Evolutionary conservation across 2,329 filamentous ascomycete genomes (phyloP), one percentile per base, ranked within the genome.

Genomic region (Xylariaceae sp.): DNA sequence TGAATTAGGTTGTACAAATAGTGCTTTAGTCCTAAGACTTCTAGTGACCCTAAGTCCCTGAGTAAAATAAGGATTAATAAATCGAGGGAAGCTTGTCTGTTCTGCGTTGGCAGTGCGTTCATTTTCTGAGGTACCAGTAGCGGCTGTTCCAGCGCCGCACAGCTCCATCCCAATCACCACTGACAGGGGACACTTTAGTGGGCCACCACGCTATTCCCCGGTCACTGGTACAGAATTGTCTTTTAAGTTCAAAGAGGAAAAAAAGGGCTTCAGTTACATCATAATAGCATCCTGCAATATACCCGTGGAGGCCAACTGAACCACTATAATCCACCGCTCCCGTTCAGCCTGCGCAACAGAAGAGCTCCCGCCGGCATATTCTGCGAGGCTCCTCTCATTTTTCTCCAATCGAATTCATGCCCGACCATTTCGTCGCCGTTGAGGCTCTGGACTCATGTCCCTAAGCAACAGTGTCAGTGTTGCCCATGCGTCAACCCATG

Each of bases 391-490:
- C 30, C 43, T 15, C 23, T 48, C 24, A 27, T 24, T 30, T 11
- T 16, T n/a, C 21, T 40, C 39, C 23, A 43, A 37, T 50, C 53
- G 61, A 57, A 64, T 69, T 66, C 39, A 68, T 67, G 65, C 58
- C 27, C 59, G 54, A 59, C 40, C 42, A 20, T 16, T 41, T 49
- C 20, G 23, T 45, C 55, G 52, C 61, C 59, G 57, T 64, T 50
- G 64, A 65, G 64, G 63, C 60, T 59, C 55, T 36, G 59, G 60
- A 66, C 63, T 64, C 60, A 73, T 73, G 70, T 71, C 70, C 67
- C 63, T 70, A 58, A 60, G 64, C 62, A 65, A 54, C 54, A 67
- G 65, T 58, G 37, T 67, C 62, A 51, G 57, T 55, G 48, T 53
- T 56, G 57, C 65, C 45, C 67, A 68, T 63, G 58, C 67, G 57